Base-by-base conservation (phyloP, 2,329 filamentous ascomycete species). In the Ophiosphaerella narmari region DNA sequence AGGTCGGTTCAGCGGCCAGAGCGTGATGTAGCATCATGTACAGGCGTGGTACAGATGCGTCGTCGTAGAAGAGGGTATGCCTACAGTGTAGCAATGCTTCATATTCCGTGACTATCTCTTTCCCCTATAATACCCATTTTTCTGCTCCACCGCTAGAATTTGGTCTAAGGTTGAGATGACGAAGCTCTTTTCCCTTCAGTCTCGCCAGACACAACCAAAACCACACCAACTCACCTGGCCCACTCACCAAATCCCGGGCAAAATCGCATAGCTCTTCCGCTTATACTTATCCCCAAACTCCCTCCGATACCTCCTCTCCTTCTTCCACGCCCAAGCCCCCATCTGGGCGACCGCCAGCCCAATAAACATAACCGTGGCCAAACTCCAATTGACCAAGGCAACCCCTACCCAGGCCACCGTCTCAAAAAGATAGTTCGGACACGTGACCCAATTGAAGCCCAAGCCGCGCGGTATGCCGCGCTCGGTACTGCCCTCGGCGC, bases 391-490 rank as follows among this genome's bases (percentile, higher is more conserved):
- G 46, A 93, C 83, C 37, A 96, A 71, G 61, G 89, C 87, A 47
- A 97, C 81, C 23, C 91, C 92, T 26, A 89, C 63, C 94, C 94
- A 99, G 0, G 92, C 85, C 33, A 96, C 73, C 6, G 89, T 81
- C 72, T 99, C 94, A 63, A 95, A 97, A 79, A 96, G 85, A 79
- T 99, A 99, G 78, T 99, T 99, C 36, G 94, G 94, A 78, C 92
- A 96, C 11, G 94, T 99, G 44, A 99, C 93, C 32, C 90, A 76
- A 57, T 79, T 80, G 75, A 97, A 97, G 26, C 92, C 90, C 50
- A 93, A 85, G 23, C 94, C 94, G 49, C 80, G 80, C 1, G 94
- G 94, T 57, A 99, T 95, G 63, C 91, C 91, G 52, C 93, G 84
- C 72, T 95, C 91, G 1, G 89, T 73, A 59, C 88, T 89, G 48